A percentile compares a stretch with the other conserved stretches of the same genome.
Evolutionary conservation across 129 eudicot genomes (phyloP).

Genomic region (Escallonia rubra): DNA sequence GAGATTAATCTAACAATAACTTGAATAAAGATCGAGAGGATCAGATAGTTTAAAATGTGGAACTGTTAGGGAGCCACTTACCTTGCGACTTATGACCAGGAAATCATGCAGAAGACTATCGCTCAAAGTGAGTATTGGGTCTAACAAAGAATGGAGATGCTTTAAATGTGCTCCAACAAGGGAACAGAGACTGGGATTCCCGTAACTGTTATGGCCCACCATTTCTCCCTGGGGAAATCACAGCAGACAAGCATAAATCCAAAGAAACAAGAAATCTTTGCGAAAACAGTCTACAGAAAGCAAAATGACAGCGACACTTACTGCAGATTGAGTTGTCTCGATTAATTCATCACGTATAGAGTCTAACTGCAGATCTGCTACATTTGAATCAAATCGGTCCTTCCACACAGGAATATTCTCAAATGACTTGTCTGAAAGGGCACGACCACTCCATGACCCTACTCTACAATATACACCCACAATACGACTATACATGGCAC

Average conservation of each 20-base stretch:
- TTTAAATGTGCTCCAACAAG: constrained; percentile 42
- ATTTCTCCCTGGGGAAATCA: constrained; percentile 47
- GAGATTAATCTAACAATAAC: not conserved
- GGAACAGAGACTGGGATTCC: constrained; percentile 11
- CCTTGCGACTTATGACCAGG: constrained; percentile 58
- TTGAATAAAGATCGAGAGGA: not conserved
- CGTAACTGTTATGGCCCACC: constrained; percentile 23
- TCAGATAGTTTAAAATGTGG: no score
- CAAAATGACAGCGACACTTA: constrained; percentile 25
- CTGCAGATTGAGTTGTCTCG: constrained; percentile 45
- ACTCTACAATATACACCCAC: constrained; percentile 31
- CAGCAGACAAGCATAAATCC: not conserved
- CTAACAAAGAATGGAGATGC: constrained; percentile 47
- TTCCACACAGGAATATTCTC: constrained; percentile 51
- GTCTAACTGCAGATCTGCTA: constrained; percentile 41
- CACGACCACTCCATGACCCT: constrained; percentile 27
- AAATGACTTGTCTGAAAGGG: constrained; percentile 32
- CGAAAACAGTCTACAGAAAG: not conserved
- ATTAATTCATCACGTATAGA: constrained; percentile 43
- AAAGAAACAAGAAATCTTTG: not conserved
- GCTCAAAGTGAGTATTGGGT: constrained; percentile 45
- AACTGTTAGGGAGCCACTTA: constrained; percentile 24
- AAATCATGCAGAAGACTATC: constrained; percentile 72
- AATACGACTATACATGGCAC: constrained; percentile 30
- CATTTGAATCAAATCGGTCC: constrained; percentile 36